Conservation (phyloP, 306 rosid genomes). For the Parietaria judaica region DNA sequence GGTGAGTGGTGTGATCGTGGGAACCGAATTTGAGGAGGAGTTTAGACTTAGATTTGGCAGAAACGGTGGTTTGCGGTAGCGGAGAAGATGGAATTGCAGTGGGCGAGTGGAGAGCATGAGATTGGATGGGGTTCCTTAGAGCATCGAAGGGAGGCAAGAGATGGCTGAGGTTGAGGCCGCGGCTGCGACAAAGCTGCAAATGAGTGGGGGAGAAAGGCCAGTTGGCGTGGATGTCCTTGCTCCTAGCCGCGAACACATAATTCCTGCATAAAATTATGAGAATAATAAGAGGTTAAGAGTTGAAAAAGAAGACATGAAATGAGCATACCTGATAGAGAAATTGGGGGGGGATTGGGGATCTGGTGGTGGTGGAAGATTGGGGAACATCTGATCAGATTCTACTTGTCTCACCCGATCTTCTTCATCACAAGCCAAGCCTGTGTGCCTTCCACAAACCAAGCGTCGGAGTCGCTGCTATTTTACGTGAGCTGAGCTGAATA, state of each 20-base stretch:
- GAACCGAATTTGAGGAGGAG: constrained; percentile 28
- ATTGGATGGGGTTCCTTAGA: too few relatives aligned
- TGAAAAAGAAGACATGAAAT: constrained; percentile 1
- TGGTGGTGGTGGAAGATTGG: constrained; percentile 38
- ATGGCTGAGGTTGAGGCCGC: constrained; percentile 49
- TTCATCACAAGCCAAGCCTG: too few relatives aligned
- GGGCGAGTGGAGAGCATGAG: too few relatives aligned
- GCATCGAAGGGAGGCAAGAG: constrained; percentile 40
- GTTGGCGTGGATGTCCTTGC: constrained; percentile 38
- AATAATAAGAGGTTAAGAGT: background rate
- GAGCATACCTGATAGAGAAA: constrained; percentile 59
- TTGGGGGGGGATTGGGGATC: constrained; percentile 41
- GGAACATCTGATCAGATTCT: constrained; percentile 47
- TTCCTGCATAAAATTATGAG: constrained; percentile 30
- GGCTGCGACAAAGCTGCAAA: constrained; percentile 47
- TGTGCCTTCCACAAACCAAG: constrained; percentile 24
- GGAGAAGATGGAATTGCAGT: too few relatives aligned
- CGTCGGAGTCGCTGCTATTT: constrained; percentile 9
- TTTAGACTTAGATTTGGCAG: constrained; percentile 41
- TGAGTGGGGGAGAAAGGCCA: constrained; percentile 51
- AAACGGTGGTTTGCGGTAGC: too few relatives aligned
- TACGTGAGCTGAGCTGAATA: constrained; percentile 11
- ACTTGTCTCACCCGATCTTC: constrained; percentile 35
- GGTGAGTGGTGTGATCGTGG: constrained; percentile 19
- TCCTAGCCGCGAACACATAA: constrained; percentile 45